Base-by-base conservation (phyloP, 1,284 basidiomycete species). In the Mrakiaceae sp. region DNA sequence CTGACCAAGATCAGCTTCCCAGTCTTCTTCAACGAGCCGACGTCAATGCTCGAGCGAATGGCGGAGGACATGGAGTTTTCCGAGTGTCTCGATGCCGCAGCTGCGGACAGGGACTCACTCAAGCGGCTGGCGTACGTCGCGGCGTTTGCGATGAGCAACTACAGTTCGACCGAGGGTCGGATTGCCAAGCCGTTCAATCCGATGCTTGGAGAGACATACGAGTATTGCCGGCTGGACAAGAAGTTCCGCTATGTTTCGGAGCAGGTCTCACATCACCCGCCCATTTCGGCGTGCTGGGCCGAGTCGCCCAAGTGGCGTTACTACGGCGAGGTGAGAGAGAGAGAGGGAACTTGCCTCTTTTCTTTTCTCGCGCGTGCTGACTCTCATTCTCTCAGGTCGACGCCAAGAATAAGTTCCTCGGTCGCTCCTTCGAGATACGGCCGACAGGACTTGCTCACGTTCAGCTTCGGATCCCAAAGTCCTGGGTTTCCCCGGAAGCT, bases 141-240 rank as follows among this genome's bases (percentile, higher is more conserved):
- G 10, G 95, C 92, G 0, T 98, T 98, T 75, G 95, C 93, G 2
- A 96, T 96, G 90, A 91, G 88, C 52, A 98, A 98, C 78, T 98
- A 98, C 78, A 92, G 90, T 10, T 93, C 90, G 43, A 98, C 95
- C 0, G 91, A 96, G 69, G 90, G 90, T 3, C 83, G 92, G 50
- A 93, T 96, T 67, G 91, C 91, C n/a, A 94, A 95, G 75, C 92
- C 91, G 0, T 94, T 94, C 78, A 94, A 95, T 73, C 89, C 89
- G 6, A 69, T 78, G 61, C 73, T 86, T 73, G 80, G 83, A 66
- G 94, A 98, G 78, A 95, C 92, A 2, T 98, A 95, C 72, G 95
- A 98, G 77, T 96, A 97, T 73, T 89, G 90, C 53, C 80, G 87
- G 57, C 77, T 90, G 39, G 90, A 95, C 71, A 89, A 87, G 74